These are phyloP conservation scores for Periconia sp. DNA, from an alignment of 2,329 filamentous ascomycete genomes.

Conservation along the genomic window DNA sequence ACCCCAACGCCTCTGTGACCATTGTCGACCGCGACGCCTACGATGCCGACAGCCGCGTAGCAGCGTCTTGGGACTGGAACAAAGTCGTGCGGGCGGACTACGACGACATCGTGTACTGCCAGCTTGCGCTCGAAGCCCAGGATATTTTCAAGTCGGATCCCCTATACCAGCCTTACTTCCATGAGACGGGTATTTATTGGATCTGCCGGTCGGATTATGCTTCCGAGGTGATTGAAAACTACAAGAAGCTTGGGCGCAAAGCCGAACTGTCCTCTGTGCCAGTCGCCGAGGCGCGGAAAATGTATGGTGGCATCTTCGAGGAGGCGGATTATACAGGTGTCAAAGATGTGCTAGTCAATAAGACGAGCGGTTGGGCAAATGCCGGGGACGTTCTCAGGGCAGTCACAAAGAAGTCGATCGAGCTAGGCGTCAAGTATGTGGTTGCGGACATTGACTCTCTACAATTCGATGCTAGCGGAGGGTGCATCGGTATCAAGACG, in stretches of 20 bases:
- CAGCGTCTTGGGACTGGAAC: slow-evolving; percentile 76
- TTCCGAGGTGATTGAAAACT: slow-evolving; percentile 56
- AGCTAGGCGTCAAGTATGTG: slow-evolving; percentile 65
- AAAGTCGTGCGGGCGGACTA: slow-evolving; percentile 76
- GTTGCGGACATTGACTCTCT: slow-evolving; percentile 59
- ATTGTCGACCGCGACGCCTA: slow-evolving; percentile 47
- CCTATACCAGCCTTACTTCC: slow-evolving; percentile 60
- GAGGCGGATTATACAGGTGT: slow-evolving; percentile 66
- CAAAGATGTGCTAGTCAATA: slow-evolving; percentile 66
- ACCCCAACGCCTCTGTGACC: slow-evolving; percentile 48
- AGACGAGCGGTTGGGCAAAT: slow-evolving; percentile 67
- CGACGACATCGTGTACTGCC: slow-evolving; percentile 67
- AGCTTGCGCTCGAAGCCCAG: slow-evolving; percentile 69
- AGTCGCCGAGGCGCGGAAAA: slow-evolving; percentile 58
- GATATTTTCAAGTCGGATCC: slow-evolving; percentile 65
- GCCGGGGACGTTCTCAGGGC: slow-evolving; percentile 64
- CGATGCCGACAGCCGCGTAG: slow-evolving; percentile 47
- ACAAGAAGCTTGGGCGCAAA: slow-evolving; percentile 55
- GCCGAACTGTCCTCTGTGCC: slow-evolving; percentile 56
- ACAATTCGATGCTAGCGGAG: slow-evolving; percentile 54
- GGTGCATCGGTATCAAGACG: slow-evolving; percentile 45
- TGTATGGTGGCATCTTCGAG: slow-evolving; percentile 65
- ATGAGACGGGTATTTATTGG: slow-evolving; percentile 60
- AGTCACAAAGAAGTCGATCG: slow-evolving; percentile 59
- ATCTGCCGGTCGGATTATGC: slow-evolving; percentile 51